These are phyloP conservation scores for Ensete ventricosum DNA, from an alignment of 176 grass and related monocot species.

Conservation along the genomic window DNA sequence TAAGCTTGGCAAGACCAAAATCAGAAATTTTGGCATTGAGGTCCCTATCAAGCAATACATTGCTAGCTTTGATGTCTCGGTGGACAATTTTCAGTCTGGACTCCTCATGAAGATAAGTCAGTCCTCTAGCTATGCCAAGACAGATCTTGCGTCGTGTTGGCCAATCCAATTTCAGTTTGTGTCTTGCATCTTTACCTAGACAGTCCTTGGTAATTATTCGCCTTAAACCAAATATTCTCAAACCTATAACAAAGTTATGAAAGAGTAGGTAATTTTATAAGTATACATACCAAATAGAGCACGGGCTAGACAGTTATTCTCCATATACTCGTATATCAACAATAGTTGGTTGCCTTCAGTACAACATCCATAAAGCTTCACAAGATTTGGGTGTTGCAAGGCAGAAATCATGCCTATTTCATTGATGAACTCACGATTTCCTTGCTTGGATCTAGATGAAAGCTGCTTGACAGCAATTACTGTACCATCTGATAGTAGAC, in stretches of 20 bases:
- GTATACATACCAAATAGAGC: conserved; percentile 63
- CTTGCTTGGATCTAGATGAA: conserved; percentile 73
- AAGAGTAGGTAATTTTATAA: not conserved
- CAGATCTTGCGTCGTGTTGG: conserved; percentile 64
- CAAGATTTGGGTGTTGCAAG: conserved; percentile 82
- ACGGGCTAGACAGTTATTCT: conserved; percentile 84
- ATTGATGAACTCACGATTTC: conserved; percentile 84
- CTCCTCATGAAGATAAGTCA: conserved; percentile 85
- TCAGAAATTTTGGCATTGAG: conserved; percentile 89
- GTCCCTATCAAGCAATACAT: conserved; percentile 85
- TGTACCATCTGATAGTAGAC: conserved; percentile 56
- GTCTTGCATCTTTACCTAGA: conserved; percentile 28
- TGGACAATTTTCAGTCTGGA: conserved; percentile 79
- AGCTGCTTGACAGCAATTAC: conserved; percentile 74
- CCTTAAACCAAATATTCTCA: conserved; percentile 14
- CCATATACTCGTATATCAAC: conserved; percentile 80
- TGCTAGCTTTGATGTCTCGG: conserved; percentile 97
- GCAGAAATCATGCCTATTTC: conserved; percentile 93
- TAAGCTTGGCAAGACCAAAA: conserved; percentile 91
- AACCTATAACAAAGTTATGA: conserved; percentile 11
- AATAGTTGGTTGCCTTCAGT: conserved; percentile 72
- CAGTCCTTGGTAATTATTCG: conserved; percentile 13
- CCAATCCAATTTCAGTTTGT: conserved; percentile 68
- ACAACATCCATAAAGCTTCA: conserved; percentile 83
- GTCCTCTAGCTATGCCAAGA: conserved; percentile 76